Percentiles rank a stretch among this genome's conserved stretches.
phyloP scores from a whole-genome alignment of 1,284 basidiomycete species.

The Rhodofomes roseus region DNA sequence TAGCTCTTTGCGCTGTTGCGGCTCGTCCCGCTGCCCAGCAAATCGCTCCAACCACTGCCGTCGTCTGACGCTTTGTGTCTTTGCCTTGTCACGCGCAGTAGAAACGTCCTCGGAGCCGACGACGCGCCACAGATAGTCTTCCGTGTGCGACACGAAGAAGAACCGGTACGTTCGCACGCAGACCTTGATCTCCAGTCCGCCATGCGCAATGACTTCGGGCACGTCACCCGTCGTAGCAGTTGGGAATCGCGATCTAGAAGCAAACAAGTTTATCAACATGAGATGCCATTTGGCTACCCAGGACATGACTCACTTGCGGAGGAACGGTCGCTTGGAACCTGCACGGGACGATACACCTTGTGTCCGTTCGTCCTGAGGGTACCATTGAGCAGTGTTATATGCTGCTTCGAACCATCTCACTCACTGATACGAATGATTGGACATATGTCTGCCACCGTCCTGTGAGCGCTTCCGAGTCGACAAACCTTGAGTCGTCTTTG shows the following conservation, averaged over 20 bases:
- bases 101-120: slow-evolving; percentile 32
- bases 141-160: slow-evolving; percentile 76
- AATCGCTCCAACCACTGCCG: slow-evolving; percentile 30
- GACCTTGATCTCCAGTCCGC: slow-evolving; percentile 77
- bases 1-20: background rate
- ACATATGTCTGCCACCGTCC: slow-evolving; percentile 90
- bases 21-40: slow-evolving; percentile 4
- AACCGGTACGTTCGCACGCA: slow-evolving; percentile 83
- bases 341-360: slow-evolving; percentile 42
- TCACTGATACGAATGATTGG: slow-evolving; percentile 80
- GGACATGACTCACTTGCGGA: slow-evolving; percentile 61
- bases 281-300: background rate
- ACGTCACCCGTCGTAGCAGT: background rate
- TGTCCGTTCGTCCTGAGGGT: slow-evolving; percentile 51
- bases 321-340: slow-evolving; percentile 68
- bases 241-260: background rate
- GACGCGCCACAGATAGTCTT: slow-evolving; percentile 57
- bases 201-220: slow-evolving; percentile 36
- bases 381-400: background rate
- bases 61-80: slow-evolving; percentile 18
- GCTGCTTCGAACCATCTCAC: slow-evolving; percentile 18
- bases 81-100: slow-evolving; percentile 18
- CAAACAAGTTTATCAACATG: background rate
- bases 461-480: slow-evolving; percentile 80
- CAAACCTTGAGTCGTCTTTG: slow-evolving; percentile 84